Evolutionary conservation across 1,284 basidiomycete species (phyloP).

Genomic region (Melampsora americana): DNA sequence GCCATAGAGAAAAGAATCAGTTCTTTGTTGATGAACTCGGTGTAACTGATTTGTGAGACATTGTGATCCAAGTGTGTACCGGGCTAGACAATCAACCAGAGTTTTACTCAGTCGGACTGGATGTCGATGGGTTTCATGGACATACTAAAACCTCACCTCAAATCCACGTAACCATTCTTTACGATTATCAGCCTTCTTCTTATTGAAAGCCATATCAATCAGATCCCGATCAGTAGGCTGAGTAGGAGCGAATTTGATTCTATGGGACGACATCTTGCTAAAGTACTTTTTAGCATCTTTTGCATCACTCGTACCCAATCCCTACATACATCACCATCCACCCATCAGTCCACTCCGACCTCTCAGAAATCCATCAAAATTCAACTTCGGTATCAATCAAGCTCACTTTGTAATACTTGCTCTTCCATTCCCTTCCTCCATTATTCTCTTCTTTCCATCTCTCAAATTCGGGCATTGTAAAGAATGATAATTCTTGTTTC

Average conservation of each 20-base stretch:
- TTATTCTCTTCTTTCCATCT: conserved; percentile 80
- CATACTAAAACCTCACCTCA: conserved; percentile 60
- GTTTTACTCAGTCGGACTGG: not conserved
- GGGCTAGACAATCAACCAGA: conserved; percentile 61
- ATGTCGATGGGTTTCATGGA: not conserved
- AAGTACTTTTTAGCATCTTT: conserved; percentile 92
- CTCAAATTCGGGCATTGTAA: conserved; percentile 96
- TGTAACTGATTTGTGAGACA: conserved; percentile 76
- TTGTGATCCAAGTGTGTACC: conserved; percentile 93
- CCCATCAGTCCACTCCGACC: conserved; percentile 8
- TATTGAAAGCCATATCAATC: conserved; percentile 98
- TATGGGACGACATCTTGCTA: conserved; percentile 83
- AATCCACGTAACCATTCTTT: conserved; percentile 98
- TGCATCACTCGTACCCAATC: conserved; percentile 89
- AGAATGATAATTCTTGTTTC: conserved; percentile 79
- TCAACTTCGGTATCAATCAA: conserved; percentile 29
- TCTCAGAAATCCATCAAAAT: not conserved
- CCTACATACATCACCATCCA: conserved; percentile 60
- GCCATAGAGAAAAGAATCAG: conserved; percentile 99
- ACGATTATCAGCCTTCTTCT: conserved; percentile 98
- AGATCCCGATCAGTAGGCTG: conserved; percentile 79
- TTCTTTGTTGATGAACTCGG: conserved; percentile 98
- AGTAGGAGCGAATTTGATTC: conserved; percentile 82
- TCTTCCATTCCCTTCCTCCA: conserved; percentile 77
- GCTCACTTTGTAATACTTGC: conserved; percentile 92